Evolutionary conservation across 1,284 basidiomycete species (phyloP).

Genomic region (Ceratobasidium sp.): DNA sequence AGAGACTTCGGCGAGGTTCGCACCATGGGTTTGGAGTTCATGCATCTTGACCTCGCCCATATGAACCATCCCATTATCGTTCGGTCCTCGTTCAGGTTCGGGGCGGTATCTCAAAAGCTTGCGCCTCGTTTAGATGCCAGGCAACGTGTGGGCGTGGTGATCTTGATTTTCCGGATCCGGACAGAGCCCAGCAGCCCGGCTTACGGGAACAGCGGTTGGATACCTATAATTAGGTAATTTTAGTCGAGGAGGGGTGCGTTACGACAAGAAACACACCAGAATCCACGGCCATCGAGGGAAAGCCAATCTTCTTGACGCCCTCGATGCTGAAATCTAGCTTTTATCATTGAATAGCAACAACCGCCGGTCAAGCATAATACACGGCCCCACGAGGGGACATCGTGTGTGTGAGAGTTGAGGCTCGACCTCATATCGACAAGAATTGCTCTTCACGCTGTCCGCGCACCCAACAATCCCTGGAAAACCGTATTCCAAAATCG

Average conservation of each 20-base stretch:
- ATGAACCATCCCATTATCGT: conserved; percentile 41
- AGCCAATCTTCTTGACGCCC: conserved; percentile 12
- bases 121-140: conserved; percentile 43
- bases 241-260: conserved; percentile 5
- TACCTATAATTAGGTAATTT: conserved; percentile 42
- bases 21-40: conserved; percentile 37
- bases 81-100: conserved; percentile 23
- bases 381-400: conserved; percentile 34
- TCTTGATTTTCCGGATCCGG: conserved; percentile 33
- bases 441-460: conserved; percentile 34
- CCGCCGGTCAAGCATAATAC: conserved; percentile 22
- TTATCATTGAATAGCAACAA: conserved; percentile 16
- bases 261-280: conserved; percentile 38
- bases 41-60: conserved; percentile 39
- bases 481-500: conserved; percentile 10
- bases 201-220: conserved; percentile 6
- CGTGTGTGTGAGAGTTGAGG: conserved; percentile 29
- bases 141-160: conserved; percentile 43
- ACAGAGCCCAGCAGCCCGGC: conserved; percentile 16
- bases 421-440: conserved; percentile 28
- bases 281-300: conserved; percentile 16
- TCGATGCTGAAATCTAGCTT: conserved; percentile 21
- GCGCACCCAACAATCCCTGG: conserved; percentile 16
- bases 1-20: conserved; percentile 28
- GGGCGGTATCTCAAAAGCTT: conserved; percentile 43